A percentile compares a stretch with the other conserved stretches of the same genome.
Evolutionary conservation across 2,329 filamentous ascomycete genomes (phyloP).

Genomic region (Penicillium polonicum): DNA sequence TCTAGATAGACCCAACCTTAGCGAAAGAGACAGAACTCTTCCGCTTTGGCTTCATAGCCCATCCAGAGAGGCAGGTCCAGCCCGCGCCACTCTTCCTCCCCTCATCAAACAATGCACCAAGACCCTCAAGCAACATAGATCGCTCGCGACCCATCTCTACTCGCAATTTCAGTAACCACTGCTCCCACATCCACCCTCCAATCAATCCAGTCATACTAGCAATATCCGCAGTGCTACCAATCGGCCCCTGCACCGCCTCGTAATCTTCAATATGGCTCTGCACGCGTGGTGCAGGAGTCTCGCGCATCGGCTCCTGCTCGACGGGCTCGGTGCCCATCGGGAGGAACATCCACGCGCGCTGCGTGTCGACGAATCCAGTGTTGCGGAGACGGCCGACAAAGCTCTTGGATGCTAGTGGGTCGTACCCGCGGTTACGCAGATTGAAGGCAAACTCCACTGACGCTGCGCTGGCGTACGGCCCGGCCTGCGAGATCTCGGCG

Average conservation of each 20-base stretch:
- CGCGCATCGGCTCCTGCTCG: conserved; percentile 47
- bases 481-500: conserved; percentile 82
- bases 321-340: conserved; percentile 66
- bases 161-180: conserved; percentile 87
- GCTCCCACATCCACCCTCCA: conserved; percentile 91
- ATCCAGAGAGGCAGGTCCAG: conserved; percentile 61
- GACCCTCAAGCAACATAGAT: conserved; percentile 53
- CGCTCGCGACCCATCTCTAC: conserved; percentile 74
- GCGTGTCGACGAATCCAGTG: conserved; percentile 75
- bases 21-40: conserved; percentile 7
- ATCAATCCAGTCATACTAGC: conserved; percentile 77
- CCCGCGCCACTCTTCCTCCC: conserved; percentile 57
- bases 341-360: conserved; percentile 83
- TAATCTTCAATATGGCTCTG: conserved; percentile 47
- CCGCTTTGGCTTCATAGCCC: conserved; percentile 53
- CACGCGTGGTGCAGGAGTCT: conserved; percentile 39
- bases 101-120: conserved; percentile 60
- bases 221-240: conserved; percentile 69
- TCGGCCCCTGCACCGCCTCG: conserved; percentile 56
- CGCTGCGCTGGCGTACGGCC: conserved; percentile 74
- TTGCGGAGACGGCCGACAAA: conserved; percentile 73
- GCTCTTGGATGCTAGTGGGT: conserved; percentile 75
- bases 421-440: conserved; percentile 85
- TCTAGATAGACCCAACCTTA: not conserved
- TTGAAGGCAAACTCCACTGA: conserved; percentile 90